phyloP scores from a whole-genome alignment of 305 asterid species.

The Ilex paraguariensis region DNA sequence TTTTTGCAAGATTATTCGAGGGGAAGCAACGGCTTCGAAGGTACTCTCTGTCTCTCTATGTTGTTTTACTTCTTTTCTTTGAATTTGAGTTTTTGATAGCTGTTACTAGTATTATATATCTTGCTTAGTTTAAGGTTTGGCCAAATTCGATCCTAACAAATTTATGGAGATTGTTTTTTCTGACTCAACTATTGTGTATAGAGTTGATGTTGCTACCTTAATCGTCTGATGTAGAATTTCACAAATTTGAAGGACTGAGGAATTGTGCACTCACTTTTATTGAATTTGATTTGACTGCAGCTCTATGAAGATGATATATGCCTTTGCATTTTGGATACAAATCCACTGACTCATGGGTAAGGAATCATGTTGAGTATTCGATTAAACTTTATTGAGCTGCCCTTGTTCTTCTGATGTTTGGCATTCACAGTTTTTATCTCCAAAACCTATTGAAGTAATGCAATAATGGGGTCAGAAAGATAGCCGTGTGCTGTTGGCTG shows the following conservation, averaged over 20 bases:
- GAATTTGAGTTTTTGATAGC: too few species aligned
- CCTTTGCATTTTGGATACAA: constrained; percentile 81
- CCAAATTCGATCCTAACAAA: too few species aligned
- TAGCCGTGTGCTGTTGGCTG: neutral
- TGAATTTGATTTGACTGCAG: constrained; percentile 40
- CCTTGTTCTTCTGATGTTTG: neutral
- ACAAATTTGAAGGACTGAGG: too few species aligned
- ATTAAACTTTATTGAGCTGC: constrained; percentile 9
- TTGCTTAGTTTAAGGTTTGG: too few species aligned
- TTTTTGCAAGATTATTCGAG: constrained; percentile 66
- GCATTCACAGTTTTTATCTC: neutral
- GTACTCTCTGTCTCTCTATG: constrained; percentile 42
- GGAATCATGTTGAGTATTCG: constrained; percentile 41
- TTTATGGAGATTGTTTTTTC: too few species aligned
- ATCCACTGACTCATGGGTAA: constrained; percentile 94
- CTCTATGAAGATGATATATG: constrained; percentile 86
- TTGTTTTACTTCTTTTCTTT: neutral
- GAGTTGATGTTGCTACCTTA: too few species aligned
- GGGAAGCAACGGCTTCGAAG: constrained; percentile 67
- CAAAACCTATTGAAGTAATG: too few species aligned
- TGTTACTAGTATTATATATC: too few species aligned
- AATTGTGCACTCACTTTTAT: neutral
- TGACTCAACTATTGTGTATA: too few species aligned
- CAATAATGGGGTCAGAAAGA: too few species aligned
- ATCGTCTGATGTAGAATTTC: too few species aligned